Evolutionary conservation across 2,329 filamentous ascomycete genomes (phyloP), one percentile per base, ranked within the genome.

Genomic region (Penicillium paneum): DNA sequence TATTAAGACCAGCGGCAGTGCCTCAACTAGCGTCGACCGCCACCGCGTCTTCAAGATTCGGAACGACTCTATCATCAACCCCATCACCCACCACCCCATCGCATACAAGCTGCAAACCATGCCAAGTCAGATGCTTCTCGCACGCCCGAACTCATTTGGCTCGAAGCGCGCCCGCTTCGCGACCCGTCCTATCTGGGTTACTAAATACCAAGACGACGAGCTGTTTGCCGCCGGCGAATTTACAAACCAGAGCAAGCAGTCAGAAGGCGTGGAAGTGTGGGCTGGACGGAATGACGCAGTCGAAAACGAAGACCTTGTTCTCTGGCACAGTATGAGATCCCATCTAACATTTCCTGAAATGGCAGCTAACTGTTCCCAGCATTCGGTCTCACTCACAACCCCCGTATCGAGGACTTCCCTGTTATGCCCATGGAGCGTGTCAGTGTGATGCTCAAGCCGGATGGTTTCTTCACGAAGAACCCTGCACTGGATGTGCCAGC

Each of bases 361-460:
- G 19, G 8, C 41, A 32, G 38, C 61, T 63, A 17, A 58, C 52
- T 17, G 38, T 35, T 39, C n/a, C 8, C 36, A 72, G 68, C 70
- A 17, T 77, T 78, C 59, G 77, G 84, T 10, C 80, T 86, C 21
- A 87, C 86, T 31, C 85, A 88, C 58, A 81, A 86, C 36, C 83
- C 83, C 0, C 74, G 84, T 2, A 77, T 83, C 26, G 85, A 87
- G 63, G 85, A 87, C 63, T 87, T 86, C 71, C 84, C 84, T 0
- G 81, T 87, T 28, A 88, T 88, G 85, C 85, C 84, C 0, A 78
- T 78, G 58, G 85, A 88, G 64, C 69, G 74, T 5, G 69, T 77
- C 40, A 76, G 73, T 39, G 74, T 81, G 10, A 74, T 72, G 63
- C 64, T 81, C 24, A 76, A 76, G 61, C 78, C 79, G 7, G 76